These are phyloP conservation scores for Chiua sp. DNA, from an alignment of 1,284 basidiomycete genomes.

Conservation along the genomic window DNA sequence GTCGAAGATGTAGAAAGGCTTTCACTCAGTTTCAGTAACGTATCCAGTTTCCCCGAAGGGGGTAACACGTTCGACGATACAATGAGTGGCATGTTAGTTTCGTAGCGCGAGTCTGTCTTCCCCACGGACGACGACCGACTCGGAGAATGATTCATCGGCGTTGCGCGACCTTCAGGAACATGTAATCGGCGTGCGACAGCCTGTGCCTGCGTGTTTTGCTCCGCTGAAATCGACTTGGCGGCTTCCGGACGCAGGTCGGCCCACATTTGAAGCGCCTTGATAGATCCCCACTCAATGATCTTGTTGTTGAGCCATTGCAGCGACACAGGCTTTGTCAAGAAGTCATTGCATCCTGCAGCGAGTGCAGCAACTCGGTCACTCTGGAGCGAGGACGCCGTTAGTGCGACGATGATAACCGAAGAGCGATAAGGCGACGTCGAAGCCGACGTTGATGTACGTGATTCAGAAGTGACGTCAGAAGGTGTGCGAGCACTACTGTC, in stretches of 20 bases:
- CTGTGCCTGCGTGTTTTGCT: constrained; percentile 67
- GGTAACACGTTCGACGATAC: constrained; percentile 24
- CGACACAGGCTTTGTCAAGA: constrained; percentile 97
- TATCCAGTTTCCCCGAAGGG: constrained; percentile 30
- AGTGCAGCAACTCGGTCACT: constrained; percentile 95
- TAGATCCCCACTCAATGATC: constrained; percentile 98
- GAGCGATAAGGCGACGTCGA: constrained; percentile 83
- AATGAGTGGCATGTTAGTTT: constrained; percentile 21
- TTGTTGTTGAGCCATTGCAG: constrained; percentile 97
- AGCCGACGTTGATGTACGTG: constrained; percentile 51
- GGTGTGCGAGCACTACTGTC: constrained; percentile 57
- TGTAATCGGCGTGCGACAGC: constrained; percentile 71
- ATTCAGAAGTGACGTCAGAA: constrained; percentile 52
- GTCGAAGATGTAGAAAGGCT: constrained; percentile 21
- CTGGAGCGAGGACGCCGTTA: constrained; percentile 94
- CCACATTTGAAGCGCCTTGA: constrained; percentile 89
- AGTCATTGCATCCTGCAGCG: constrained; percentile 98
- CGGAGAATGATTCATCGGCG: constrained; percentile 38
- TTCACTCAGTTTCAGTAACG: constrained; percentile 28
- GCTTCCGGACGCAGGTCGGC: constrained; percentile 75
- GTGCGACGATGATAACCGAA: constrained; percentile 97
- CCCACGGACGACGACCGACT: constrained; percentile 42
- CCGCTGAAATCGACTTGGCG: constrained; percentile 55
- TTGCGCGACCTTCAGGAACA: constrained; percentile 60
- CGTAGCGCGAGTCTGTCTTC: constrained; percentile 28